phyloP scores from a whole-genome alignment of 202 grass and related monocot species.

The Panicum hallii region DNA sequence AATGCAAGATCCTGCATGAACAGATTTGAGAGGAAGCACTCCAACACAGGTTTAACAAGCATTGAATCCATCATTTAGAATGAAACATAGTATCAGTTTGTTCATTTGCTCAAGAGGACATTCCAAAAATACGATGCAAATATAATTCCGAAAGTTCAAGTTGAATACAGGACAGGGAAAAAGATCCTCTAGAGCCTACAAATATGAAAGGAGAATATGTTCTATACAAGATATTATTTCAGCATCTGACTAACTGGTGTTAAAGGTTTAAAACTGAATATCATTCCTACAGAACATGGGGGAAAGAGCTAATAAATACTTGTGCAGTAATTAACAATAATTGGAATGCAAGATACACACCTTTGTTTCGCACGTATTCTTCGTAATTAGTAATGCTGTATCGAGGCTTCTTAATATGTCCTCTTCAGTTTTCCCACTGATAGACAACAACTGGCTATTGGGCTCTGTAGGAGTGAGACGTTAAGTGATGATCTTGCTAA shows the following conservation, averaged over 20 bases:
- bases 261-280: background rate
- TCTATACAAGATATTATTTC: conserved; percentile 30
- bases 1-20: conserved; percentile 78
- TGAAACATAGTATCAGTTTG: conserved; percentile 20
- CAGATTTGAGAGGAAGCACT: conserved; percentile 41
- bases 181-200: conserved; percentile 26
- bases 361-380: conserved; percentile 62
- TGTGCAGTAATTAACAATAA: conserved; percentile 7
- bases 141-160: conserved; percentile 18
- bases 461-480: conserved; percentile 60
- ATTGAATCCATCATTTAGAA: conserved; percentile 24
- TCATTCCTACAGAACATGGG: conserved; percentile 10
- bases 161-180: background rate
- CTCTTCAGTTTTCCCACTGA: conserved; percentile 84
- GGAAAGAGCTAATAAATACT: conserved; percentile 22
- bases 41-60: conserved; percentile 38
- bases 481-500: conserved; percentile 24
- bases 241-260: conserved; percentile 2
- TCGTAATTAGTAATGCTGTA: conserved; percentile 63
- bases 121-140: conserved; percentile 23
- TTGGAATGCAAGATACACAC: conserved; percentile 39
- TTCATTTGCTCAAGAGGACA: background rate
- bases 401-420: conserved; percentile 78
- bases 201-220: conserved; percentile 10
- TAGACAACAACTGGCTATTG: conserved; percentile 73